A percentile compares a stretch with the other conserved stretches of the same genome.
phyloP scores from a whole-genome alignment of 805 yeast genomes.

The Isabelozyma rhagii region DNA sequence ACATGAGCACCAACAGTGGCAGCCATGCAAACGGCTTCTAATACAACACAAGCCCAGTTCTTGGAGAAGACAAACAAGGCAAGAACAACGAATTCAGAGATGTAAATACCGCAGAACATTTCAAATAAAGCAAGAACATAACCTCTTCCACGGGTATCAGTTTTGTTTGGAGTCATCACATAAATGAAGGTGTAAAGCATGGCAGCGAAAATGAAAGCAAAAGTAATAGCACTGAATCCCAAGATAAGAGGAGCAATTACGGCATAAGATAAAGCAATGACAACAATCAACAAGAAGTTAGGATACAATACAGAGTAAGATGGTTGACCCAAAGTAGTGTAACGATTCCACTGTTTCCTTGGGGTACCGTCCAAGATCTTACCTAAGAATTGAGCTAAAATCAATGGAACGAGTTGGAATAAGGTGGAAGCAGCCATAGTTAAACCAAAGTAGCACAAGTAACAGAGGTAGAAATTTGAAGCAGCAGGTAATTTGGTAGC shows the following conservation, averaged over 20 bases:
- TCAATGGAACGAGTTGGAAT: slow-evolving; percentile 70
- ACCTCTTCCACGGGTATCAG: slow-evolving; percentile 68
- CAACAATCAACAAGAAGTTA: slow-evolving; percentile 66
- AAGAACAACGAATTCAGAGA: slow-evolving; percentile 65
- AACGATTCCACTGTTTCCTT: slow-evolving; percentile 85
- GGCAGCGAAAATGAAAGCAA: slow-evolving; percentile 57
- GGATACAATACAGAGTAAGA: slow-evolving; percentile 86
- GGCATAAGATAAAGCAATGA: slow-evolving; percentile 71
- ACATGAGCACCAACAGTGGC: slow-evolving; percentile 59
- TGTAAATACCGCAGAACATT: slow-evolving; percentile 65
- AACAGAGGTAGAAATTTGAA: slow-evolving; percentile 84
- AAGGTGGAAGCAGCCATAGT: slow-evolving; percentile 72
- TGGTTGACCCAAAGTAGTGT: slow-evolving; percentile 59
- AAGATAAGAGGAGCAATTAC: slow-evolving; percentile 73
- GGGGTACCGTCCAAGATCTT: slow-evolving; percentile 80
- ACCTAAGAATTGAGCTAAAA: slow-evolving; percentile 70
- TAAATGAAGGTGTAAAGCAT: slow-evolving; percentile 60
- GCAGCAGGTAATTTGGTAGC: slow-evolving; percentile 83
- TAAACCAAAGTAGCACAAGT: slow-evolving; percentile 78
- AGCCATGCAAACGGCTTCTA: slow-evolving; percentile 60
- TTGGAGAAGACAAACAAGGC: slow-evolving; percentile 75
- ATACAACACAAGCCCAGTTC: slow-evolving; percentile 73
- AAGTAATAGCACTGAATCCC: slow-evolving; percentile 61
- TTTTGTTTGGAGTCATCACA: slow-evolving; percentile 53
- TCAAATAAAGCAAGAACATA: slow-evolving; percentile 73